These are phyloP conservation scores for Talaromyces trachyspermus DNA, from an alignment of 495 filamentous ascomycete species.

Conservation along the genomic window DNA sequence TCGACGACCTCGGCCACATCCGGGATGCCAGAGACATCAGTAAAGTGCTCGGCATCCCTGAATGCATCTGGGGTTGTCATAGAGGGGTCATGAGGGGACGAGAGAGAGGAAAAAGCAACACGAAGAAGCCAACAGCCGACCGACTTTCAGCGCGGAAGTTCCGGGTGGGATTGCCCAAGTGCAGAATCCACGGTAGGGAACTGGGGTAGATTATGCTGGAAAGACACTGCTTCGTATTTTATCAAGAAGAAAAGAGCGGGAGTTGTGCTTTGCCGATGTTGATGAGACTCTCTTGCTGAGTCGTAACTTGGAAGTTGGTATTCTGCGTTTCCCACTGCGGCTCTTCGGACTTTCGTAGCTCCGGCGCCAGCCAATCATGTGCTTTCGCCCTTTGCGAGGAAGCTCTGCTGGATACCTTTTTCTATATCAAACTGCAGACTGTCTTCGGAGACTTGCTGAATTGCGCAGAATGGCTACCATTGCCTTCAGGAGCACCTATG, in stretches of 20 bases:
- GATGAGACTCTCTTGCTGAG: not conserved
- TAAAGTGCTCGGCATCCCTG: constrained; percentile 47
- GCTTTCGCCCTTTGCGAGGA: not conserved
- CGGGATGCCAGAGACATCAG: constrained; percentile 40
- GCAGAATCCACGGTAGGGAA: no score
- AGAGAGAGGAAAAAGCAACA: constrained; percentile 8
- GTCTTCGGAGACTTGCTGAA: not conserved
- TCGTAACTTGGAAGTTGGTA: no score
- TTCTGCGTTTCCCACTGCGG: not conserved
- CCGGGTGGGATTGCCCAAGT: no score
- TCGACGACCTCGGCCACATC: constrained; percentile 23
- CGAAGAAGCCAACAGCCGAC: no score
- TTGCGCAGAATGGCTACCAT: no score
- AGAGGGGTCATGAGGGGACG: constrained; percentile 31
- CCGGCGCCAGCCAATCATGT: not conserved
- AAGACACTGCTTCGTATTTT: no score
- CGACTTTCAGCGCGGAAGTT: no score
- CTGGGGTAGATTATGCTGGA: no score
- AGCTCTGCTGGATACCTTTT: not conserved
- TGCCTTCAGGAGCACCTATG: no score
- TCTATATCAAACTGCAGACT: not conserved
- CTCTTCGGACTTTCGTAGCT: constrained; percentile 3
- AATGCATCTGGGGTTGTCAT: constrained; percentile 44
- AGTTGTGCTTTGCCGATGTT: not conserved
- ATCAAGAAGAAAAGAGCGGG: not conserved